Conservation (phyloP, 2,329 filamentous ascomycete genomes). For the Capronia americana region DNA sequence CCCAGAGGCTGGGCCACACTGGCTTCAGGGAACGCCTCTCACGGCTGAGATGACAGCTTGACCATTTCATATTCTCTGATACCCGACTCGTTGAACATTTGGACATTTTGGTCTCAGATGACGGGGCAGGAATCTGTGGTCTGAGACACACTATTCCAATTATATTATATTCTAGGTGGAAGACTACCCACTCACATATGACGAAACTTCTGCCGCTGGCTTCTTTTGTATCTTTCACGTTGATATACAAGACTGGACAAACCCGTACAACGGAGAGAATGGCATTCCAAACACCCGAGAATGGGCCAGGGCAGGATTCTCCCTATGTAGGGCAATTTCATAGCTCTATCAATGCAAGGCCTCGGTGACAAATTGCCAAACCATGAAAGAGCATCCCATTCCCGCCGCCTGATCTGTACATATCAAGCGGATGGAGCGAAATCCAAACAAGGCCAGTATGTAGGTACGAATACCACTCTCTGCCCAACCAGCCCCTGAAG, state of each 20-base stretch:
- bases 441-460: neutral
- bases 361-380: neutral
- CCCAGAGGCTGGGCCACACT: neutral
- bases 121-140: conserved; percentile 18
- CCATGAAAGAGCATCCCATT: neutral
- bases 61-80: neutral
- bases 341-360: neutral
- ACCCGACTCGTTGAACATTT: conserved; percentile 6
- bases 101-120: conserved; percentile 13
- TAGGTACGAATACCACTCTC: neutral
- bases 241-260: neutral
- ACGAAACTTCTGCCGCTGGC: neutral
- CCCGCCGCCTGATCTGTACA: neutral
- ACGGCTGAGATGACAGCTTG: neutral
- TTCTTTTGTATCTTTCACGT: neutral
- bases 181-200: neutral
- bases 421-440: neutral
- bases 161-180: neutral
- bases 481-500: neutral
- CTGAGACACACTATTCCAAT: conserved; percentile 6
- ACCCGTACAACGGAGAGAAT: neutral
- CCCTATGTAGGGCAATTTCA: neutral
- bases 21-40: neutral
- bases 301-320: neutral
- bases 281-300: neutral